These are phyloP conservation scores for Trichosporon ovoides DNA, from an alignment of 1,284 basidiomycete species.

Conservation along the genomic window DNA sequence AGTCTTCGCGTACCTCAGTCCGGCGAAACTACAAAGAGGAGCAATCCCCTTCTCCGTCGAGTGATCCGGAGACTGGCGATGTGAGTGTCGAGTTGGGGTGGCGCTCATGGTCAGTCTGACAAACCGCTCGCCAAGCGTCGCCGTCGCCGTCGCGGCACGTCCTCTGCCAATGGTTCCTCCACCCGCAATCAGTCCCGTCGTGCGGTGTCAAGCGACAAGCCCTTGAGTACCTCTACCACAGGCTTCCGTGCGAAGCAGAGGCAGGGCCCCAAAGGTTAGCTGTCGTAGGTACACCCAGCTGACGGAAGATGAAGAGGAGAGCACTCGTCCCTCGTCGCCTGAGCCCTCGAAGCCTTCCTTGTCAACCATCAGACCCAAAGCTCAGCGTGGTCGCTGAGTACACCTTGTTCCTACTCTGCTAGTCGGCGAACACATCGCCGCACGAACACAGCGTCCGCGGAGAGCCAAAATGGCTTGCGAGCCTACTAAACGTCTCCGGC, in stretches of 20 bases:
- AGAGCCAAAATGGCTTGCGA: no score
- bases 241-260: no score
- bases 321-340: neutral
- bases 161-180: neutral
- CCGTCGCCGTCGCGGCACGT: neutral
- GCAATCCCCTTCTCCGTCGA: neutral
- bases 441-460: no score
- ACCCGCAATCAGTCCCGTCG: no score
- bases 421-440: no score
- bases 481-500: no score
- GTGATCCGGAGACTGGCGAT: conserved; percentile 1
- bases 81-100: neutral
- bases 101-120: neutral
- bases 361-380: neutral
- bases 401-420: no score
- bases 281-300: neutral
- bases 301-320: neutral
- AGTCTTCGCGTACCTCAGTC: neutral
- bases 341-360: neutral
- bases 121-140: neutral
- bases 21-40: neutral
- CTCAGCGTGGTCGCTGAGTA: neutral
- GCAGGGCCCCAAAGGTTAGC: neutral
- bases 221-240: no score
- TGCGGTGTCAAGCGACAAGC: no score